These are phyloP conservation scores for Akanthomyces uredinophilus DNA, from an alignment of 2,329 filamentous ascomycete genomes.

Conservation along the genomic window DNA sequence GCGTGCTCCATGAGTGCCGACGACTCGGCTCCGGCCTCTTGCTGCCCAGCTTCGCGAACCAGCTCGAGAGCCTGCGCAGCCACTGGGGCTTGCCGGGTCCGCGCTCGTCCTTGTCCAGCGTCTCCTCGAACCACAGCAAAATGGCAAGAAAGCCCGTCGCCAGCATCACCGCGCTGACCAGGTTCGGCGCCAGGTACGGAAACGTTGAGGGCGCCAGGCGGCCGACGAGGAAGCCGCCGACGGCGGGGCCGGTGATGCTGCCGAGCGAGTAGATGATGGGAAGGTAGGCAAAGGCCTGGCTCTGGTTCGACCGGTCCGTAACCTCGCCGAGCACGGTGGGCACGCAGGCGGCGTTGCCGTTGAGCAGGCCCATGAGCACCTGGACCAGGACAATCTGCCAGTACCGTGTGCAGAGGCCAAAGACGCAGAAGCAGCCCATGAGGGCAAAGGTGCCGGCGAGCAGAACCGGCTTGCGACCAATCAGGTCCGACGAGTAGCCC, in stretches of 20 bases:
- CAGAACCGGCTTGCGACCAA: slow-evolving; percentile 70
- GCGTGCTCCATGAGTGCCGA: slow-evolving; percentile 33
- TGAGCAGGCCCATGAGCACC: slow-evolving; percentile 83
- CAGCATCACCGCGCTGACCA: slow-evolving; percentile 70
- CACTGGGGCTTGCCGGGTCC: slow-evolving; percentile 29
- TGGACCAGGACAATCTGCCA: slow-evolving; percentile 85
- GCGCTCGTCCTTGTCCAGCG: slow-evolving; percentile 36
- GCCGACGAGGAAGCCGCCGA: slow-evolving; percentile 81
- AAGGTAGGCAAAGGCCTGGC: slow-evolving; percentile 85
- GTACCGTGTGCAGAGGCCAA: slow-evolving; percentile 78
- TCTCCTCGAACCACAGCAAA: slow-evolving; percentile 82
- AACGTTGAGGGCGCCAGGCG: slow-evolving; percentile 55
- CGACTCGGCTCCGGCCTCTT: slow-evolving; percentile 16
- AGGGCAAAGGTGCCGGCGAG: slow-evolving; percentile 78
- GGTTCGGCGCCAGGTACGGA: slow-evolving; percentile 81
- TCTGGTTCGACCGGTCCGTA: slow-evolving; percentile 92
- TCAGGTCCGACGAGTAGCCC: slow-evolving; percentile 55
- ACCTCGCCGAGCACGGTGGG: slow-evolving; percentile 92
- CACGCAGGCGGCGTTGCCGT: slow-evolving; percentile 91
- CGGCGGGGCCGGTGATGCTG: slow-evolving; percentile 82
- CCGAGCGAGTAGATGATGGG: slow-evolving; percentile 95
- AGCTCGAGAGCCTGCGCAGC: slow-evolving; percentile 27
- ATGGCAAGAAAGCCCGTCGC: slow-evolving; percentile 67
- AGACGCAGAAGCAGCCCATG: slow-evolving; percentile 73
- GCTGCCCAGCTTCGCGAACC: slow-evolving; percentile 18